A percentile compares a stretch with the other conserved stretches of the same genome.
Conservation (phyloP, 179 eudicot genomes). For the Silene vulgaris region DNA sequence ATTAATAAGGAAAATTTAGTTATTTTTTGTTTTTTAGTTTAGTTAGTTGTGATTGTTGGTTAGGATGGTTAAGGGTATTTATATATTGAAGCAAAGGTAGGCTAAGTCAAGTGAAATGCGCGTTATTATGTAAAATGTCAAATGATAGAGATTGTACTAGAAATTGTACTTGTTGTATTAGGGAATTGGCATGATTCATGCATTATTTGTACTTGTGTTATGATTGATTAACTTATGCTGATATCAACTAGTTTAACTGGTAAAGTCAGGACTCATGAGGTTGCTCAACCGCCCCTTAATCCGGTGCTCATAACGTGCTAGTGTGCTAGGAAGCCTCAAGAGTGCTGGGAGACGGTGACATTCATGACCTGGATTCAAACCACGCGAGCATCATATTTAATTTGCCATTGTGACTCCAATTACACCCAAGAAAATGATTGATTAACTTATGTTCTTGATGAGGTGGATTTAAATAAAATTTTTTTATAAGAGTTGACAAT, state of each 20-base stretch:
- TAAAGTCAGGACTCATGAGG: background rate
- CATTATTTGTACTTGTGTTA: background rate
- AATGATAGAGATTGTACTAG: slow-evolving; percentile 4
- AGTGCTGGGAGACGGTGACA: no score
- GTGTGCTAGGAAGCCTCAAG: no score
- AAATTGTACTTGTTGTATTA: slow-evolving; percentile 13
- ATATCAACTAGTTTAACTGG: no score
- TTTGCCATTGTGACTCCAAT: no score
- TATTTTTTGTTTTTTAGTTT: background rate
- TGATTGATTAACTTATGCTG: no score
- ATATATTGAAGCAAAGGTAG: background rate
- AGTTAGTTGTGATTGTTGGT: background rate
- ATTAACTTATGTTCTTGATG: no score
- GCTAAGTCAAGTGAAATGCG: background rate
- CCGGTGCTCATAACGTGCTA: no score
- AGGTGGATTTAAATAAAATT: background rate
- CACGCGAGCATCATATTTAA: no score
- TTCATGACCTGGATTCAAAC: background rate
- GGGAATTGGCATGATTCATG: slow-evolving; percentile 9
- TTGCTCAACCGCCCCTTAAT: no score
- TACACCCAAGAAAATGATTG: no score
- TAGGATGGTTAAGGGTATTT: background rate
- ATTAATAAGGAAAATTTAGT: no score
- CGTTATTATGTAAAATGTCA: background rate
- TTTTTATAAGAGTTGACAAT: background rate